These are phyloP conservation scores for Cucurbita argyrosperma DNA, from an alignment of 306 rosid species.

Conservation along the genomic window DNA sequence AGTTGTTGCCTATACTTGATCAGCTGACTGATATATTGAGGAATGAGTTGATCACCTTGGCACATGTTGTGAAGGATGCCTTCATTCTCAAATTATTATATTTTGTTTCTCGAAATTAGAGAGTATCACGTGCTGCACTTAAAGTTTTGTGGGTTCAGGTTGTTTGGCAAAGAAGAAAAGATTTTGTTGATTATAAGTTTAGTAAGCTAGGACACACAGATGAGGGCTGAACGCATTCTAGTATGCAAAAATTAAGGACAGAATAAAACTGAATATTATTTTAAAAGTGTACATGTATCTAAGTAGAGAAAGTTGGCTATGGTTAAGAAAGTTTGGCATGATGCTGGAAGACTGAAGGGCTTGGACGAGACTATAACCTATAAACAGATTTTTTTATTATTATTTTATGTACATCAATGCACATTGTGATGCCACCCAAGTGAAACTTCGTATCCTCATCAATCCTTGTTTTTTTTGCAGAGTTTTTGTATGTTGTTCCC, in stretches of 20 bases:
- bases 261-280: background rate
- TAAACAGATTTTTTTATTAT: background rate
- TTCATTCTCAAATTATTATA: background rate
- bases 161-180: background rate
- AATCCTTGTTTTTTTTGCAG: conserved; percentile 24
- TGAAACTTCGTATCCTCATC: conserved; percentile 11
- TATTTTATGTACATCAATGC: background rate
- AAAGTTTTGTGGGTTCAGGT: background rate
- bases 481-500: conserved; percentile 68
- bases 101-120: background rate
- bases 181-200: background rate
- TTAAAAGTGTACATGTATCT: background rate
- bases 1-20: conserved; percentile 1
- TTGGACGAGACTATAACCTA: background rate
- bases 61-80: background rate
- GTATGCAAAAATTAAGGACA: background rate
- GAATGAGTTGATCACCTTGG: background rate
- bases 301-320: background rate
- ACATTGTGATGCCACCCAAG: background rate
- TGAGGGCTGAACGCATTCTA: background rate
- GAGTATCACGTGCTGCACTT: background rate
- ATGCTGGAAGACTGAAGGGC: background rate
- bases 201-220: background rate
- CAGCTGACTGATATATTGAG: background rate
- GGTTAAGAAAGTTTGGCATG: background rate